Base-by-base conservation (phyloP, 2,329 filamentous ascomycete genomes). In the Colletotrichum sp. region DNA sequence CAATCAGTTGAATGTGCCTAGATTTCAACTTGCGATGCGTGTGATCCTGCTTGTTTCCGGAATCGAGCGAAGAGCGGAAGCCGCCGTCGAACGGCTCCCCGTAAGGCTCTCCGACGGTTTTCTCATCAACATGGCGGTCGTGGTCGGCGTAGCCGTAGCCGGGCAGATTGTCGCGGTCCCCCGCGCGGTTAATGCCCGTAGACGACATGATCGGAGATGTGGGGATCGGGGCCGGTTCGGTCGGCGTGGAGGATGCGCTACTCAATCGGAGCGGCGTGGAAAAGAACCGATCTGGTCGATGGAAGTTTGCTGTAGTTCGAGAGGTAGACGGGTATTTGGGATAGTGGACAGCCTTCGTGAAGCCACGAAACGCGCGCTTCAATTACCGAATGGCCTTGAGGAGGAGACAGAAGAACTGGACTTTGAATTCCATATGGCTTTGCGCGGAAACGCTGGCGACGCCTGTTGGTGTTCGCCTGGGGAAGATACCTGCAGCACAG, bases 1-100 rank as follows among this genome's bases (percentile, higher is more conserved):
- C 91, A 79, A 91, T 91, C 36, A 92, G 84, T 79, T 92, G 90
- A 62, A 92, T 91, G 78, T 92, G 90, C 2, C 90, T 87, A 26
- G 89, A 83, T 81, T 91, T 91, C 77, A 92, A 87, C 74, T 83
- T 87, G 63, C 90, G 87, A 67, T 91, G 88, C 2, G 89, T 91
- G 10, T 86, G 80, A 75, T 89, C 87, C 21, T 77, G 70, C 16
- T 76, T 80, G n/a, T 49, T 39, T 39, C 75, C 28, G 4, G 72
- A 76, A 24, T 75, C 71, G 52, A 71, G 55, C 7, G 75, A 76
- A 3, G 75, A 75, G 7, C 75, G 75, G 28, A 69, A 55, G 18
- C 74, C 74, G 55, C 26, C 62, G 21, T 76, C 75, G 4, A 70
- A 24, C 18, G 71, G 13, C 32, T 76, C 75, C 9, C 52, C 71